These are phyloP conservation scores for Colletotrichum nymphaeae DNA, from an alignment of 2,329 filamentous ascomycete genomes.

Conservation along the genomic window DNA sequence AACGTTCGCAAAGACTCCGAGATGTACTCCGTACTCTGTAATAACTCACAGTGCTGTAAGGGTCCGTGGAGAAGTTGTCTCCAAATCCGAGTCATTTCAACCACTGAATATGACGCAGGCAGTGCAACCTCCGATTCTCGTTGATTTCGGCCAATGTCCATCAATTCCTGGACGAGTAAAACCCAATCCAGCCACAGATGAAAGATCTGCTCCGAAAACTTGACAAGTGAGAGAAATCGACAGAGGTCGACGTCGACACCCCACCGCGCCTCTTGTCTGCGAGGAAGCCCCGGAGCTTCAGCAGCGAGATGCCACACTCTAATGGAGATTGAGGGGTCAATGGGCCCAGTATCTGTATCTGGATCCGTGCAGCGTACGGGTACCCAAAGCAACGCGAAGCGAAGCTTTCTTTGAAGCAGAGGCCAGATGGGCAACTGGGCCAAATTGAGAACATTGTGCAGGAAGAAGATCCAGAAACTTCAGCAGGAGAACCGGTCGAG, in stretches of 20 bases:
- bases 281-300: background rate
- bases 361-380: background rate
- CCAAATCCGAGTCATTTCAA: slow-evolving; percentile 23
- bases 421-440: slow-evolving; percentile 13
- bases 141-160: slow-evolving; percentile 20
- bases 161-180: slow-evolving; percentile 26
- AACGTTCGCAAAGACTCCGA: slow-evolving; percentile 26
- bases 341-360: background rate
- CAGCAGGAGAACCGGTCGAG: slow-evolving; percentile 7
- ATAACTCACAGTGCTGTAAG: background rate
- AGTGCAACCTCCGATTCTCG: background rate
- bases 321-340: slow-evolving; percentile 15
- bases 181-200: slow-evolving; percentile 9
- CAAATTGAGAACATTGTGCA: slow-evolving; percentile 20
- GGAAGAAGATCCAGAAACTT: slow-evolving; percentile 25
- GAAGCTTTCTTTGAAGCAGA: slow-evolving; percentile 12
- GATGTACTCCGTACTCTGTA: background rate
- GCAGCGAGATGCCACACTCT: slow-evolving; percentile 8
- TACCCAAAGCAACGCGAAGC: background rate
- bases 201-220: slow-evolving; percentile 12
- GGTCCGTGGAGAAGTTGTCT: slow-evolving; percentile 16
- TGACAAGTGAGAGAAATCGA: slow-evolving; percentile 4
- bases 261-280: slow-evolving; percentile 3
- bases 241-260: slow-evolving; percentile 13
- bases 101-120: slow-evolving; percentile 31